phyloP scores from a whole-genome alignment of 257 asterid genomes.

The Capsicum rhomboideum region DNA sequence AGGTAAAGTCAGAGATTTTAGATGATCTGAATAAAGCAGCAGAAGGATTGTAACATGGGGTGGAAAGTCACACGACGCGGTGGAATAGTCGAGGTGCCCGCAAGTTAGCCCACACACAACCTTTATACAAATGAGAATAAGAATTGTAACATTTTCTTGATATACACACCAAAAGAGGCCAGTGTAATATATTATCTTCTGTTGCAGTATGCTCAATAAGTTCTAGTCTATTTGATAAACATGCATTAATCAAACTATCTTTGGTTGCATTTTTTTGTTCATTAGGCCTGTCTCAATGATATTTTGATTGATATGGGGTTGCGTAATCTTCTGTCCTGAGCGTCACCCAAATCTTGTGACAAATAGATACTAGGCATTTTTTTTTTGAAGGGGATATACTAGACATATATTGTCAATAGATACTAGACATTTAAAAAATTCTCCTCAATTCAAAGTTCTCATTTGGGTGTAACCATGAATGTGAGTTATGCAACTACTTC shows the following conservation, averaged over 20 bases:
- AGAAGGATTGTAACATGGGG: constrained; percentile 34
- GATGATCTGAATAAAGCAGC: constrained; percentile 50
- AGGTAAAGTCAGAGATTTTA: constrained; percentile 52
- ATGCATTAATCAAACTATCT: not conserved
- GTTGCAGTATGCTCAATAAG: not conserved
- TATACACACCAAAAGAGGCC: not conserved
- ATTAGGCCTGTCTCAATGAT: not conserved
- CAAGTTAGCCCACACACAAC: not conserved
- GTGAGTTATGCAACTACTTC: not conserved
- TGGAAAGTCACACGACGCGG: not conserved
- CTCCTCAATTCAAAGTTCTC: not conserved
- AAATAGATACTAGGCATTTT: not conserved
- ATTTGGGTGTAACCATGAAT: not conserved
- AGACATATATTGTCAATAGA: too few species aligned
- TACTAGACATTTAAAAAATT: too few species aligned
- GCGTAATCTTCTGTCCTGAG: not conserved
- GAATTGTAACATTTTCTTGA: not conserved
- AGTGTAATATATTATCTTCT: not conserved
- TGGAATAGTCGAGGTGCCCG: not conserved
- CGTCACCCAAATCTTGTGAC: not conserved
- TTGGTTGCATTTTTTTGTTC: not conserved
- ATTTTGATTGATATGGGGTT: not conserved
- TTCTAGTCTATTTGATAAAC: not conserved
- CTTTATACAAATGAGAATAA: not conserved
- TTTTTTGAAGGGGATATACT: too few species aligned